A percentile compares a stretch with the other conserved stretches of the same genome.
Evolutionary conservation across 1,284 basidiomycete species (phyloP).

Genomic region (Heliocybe sulcata): DNA sequence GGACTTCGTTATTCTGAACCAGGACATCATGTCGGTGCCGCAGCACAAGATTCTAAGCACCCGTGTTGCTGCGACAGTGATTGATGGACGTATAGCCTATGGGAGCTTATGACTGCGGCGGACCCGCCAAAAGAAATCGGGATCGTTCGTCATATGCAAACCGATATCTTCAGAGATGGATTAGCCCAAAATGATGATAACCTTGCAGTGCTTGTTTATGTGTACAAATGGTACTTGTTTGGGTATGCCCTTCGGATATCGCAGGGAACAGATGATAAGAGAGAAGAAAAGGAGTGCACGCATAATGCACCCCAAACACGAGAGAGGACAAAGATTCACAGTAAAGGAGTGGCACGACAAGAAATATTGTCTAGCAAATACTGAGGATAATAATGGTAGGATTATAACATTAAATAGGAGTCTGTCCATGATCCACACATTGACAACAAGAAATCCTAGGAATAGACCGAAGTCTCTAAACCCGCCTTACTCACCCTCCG

Average conservation of each 20-base stretch:
- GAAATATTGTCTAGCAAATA: neutral
- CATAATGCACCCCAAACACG: neutral
- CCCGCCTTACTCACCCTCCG: constrained; percentile 86
- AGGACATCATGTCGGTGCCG: constrained; percentile 69
- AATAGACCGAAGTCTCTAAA: constrained; percentile 52
- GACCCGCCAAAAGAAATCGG: neutral
- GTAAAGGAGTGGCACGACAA: neutral
- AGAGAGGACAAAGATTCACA: neutral
- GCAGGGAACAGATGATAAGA: neutral
- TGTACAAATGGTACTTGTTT: neutral
- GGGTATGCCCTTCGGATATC: neutral
- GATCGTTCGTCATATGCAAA: neutral
- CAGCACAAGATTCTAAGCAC: constrained; percentile 47
- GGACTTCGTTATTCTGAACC: constrained; percentile 79
- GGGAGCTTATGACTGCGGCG: constrained; percentile 28
- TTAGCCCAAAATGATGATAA: neutral
- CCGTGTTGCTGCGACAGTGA: constrained; percentile 52
- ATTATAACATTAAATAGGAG: neutral
- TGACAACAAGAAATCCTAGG: constrained; percentile 2
- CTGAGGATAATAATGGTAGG: neutral
- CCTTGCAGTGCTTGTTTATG: neutral
- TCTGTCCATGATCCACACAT: constrained; percentile 1
- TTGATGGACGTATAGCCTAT: constrained; percentile 70
- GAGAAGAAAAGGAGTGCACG: neutral
- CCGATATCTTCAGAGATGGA: neutral